Conservation (phyloP, 768 basidiomycete species). For the Mycena latifolia region DNA sequence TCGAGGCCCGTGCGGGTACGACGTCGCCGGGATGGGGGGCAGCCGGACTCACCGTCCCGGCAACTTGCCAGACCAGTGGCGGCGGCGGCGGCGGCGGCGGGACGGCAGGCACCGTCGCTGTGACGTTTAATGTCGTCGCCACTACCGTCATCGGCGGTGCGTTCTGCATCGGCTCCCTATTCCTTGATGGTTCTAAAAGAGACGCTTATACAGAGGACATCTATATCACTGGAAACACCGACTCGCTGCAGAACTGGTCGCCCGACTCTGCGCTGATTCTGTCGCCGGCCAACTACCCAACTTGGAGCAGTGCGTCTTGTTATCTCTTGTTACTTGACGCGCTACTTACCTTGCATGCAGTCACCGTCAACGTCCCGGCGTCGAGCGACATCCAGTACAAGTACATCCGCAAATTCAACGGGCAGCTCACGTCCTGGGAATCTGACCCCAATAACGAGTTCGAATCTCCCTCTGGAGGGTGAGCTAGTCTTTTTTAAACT, state of each 20-base stretch:
- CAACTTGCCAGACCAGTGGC: constrained; percentile 52
- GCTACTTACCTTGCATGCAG: constrained; percentile 45
- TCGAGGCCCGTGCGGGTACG: constrained; percentile 63
- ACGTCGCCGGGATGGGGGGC: constrained; percentile 76
- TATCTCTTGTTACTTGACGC: constrained; percentile 10
- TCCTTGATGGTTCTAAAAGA: too few relatives aligned
- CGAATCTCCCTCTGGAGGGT: constrained; percentile 61
- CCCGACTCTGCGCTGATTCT: constrained; percentile 67
- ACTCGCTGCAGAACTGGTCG: constrained; percentile 71
- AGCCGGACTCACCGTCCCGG: constrained; percentile 60
- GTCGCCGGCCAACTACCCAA: constrained; percentile 69
- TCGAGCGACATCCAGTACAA: constrained; percentile 74
- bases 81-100: constrained; percentile 36
- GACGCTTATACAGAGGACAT: constrained; percentile 73
- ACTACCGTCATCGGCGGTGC: constrained; percentile 71
- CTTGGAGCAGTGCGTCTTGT: constrained; percentile 70
- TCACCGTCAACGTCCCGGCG: constrained; percentile 71
- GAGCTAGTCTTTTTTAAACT: constrained; percentile 9
- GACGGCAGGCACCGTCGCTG: constrained; percentile 29
- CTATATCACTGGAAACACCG: constrained; percentile 72
- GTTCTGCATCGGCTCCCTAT: constrained; percentile 35
- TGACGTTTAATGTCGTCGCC: constrained; percentile 73
- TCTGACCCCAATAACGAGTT: constrained; percentile 69
- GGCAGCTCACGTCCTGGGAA: constrained; percentile 72
- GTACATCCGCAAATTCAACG: constrained; percentile 72